Evolutionary conservation across 208 protist species (phyloP).

Genomic region (Balamuthia mandrillaris): DNA sequence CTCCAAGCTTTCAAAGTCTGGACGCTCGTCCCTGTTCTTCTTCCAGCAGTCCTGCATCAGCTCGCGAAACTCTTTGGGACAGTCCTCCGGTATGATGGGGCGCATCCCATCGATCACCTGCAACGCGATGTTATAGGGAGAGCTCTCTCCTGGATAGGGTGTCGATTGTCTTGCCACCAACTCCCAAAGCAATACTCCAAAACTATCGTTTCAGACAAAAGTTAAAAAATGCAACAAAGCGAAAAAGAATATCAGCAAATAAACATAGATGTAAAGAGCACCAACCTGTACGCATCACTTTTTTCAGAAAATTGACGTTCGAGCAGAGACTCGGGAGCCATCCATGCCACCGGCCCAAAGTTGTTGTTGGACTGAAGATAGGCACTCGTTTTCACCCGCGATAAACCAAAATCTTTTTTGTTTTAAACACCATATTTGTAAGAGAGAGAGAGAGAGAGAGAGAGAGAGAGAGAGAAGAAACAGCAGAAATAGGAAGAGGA

Average conservation of each 20-base stretch:
- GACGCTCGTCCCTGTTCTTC: background rate
- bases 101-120: background rate
- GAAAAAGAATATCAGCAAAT: no score
- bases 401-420: constrained; percentile 9
- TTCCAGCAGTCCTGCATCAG: background rate
- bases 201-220: background rate
- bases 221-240: no score
- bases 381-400: background rate
- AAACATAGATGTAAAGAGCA: no score
- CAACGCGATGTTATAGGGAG: constrained; percentile 10
- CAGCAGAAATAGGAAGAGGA: no score
- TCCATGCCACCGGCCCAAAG: constrained; percentile 10
- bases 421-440: no score
- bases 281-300: constrained; percentile 9
- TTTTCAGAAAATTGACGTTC: constrained; percentile 18
- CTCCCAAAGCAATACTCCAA: constrained; percentile 15
- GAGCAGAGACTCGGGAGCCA: constrained; percentile 12
- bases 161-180: background rate
- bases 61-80: background rate
- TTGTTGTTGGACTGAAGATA: background rate
- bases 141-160: background rate
- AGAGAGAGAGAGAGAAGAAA: no score
- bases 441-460: no score
- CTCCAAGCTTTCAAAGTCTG: background rate
- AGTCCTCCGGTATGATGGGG: background rate